Conservation (phyloP, 768 basidiomycete species). For the Suillus fuscotomentosus region DNA sequence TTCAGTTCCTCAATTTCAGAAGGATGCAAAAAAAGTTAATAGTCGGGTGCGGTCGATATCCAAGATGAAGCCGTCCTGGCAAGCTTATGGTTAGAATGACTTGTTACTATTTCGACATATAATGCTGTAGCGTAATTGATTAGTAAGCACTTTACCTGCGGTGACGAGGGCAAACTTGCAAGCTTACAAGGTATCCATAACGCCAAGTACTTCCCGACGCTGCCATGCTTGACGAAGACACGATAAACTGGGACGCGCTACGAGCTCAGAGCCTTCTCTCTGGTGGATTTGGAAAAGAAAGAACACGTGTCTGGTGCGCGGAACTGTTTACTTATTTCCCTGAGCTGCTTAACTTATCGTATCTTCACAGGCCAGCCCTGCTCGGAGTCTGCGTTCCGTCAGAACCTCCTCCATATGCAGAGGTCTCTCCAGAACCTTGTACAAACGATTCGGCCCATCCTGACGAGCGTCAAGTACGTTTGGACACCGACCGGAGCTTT, state of each 20-base stretch:
- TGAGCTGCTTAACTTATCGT: conserved; percentile 21
- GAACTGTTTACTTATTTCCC: conserved; percentile 5
- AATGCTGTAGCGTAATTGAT: not conserved
- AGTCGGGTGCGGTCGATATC: not conserved
- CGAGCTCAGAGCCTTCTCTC: conserved; percentile 49
- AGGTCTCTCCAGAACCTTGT: conserved; percentile 17
- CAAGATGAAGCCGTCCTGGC: not conserved
- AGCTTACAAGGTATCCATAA: not conserved
- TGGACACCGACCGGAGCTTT: conserved; percentile 93
- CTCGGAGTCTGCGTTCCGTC: conserved; percentile 39
- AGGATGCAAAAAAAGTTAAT: not conserved
- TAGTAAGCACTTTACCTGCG: not conserved
- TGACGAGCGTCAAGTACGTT: conserved; percentile 84
- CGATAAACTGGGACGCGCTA: conserved; percentile 40
- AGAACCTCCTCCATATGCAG: conserved; percentile 30
- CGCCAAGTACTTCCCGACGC: not conserved
- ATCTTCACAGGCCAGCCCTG: conserved; percentile 22
- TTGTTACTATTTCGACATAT: no score
- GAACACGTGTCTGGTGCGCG: conserved; percentile 56
- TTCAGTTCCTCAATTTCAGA: not conserved
- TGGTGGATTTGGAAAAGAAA: conserved; percentile 62
- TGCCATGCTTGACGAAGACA: not conserved
- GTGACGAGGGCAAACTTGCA: not conserved
- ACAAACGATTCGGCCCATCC: conserved; percentile 40
- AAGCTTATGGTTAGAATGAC: not conserved